Percentiles rank a stretch among this genome's conserved stretches.
Evolutionary conservation across 345 rosid genomes (phyloP).

Genomic region (Euphorbia pulcherrima): DNA sequence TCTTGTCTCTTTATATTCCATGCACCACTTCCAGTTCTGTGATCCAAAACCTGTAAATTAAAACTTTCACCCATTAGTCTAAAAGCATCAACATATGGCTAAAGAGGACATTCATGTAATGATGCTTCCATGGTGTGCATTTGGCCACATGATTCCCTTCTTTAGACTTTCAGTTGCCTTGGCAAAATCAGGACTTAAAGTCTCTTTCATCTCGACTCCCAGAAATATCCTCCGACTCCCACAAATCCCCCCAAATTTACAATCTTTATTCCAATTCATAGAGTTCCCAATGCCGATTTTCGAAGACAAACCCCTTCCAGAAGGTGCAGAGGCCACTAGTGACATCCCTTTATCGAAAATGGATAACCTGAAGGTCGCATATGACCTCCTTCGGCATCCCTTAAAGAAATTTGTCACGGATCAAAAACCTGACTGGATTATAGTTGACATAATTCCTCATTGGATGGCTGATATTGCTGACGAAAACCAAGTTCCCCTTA

Average conservation of each 20-base stretch:
- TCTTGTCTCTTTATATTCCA: no score
- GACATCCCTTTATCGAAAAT: constrained; percentile 30
- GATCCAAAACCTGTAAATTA: no score
- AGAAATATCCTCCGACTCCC: constrained; percentile 26
- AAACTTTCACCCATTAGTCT: no score
- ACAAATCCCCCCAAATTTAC: constrained; percentile 15
- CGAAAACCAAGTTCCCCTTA: constrained; percentile 18
- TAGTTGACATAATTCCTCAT: constrained; percentile 19
- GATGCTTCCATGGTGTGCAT: constrained; percentile 29
- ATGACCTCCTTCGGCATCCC: constrained; percentile 29
- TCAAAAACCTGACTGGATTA: constrained; percentile 25
- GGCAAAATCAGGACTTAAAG: constrained; percentile 20
- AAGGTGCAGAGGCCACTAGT: constrained; percentile 32
- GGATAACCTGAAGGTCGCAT: constrained; percentile 24
- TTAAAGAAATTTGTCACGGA: constrained; percentile 13
- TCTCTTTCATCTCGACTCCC: constrained; percentile 25
- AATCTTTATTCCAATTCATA: constrained; percentile 2
- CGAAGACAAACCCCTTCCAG: constrained; percentile 10
- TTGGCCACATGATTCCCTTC: constrained; percentile 26
- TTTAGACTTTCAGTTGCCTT: constrained; percentile 19
- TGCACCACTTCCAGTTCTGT: no score
- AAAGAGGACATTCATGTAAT: constrained; percentile 12
- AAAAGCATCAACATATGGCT: no score
- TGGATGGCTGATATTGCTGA: constrained; percentile 27
- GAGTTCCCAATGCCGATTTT: constrained; percentile 23